Evolutionary conservation across 1,284 basidiomycete species (phyloP).

Genomic region (Neonothopanus nambi): DNA sequence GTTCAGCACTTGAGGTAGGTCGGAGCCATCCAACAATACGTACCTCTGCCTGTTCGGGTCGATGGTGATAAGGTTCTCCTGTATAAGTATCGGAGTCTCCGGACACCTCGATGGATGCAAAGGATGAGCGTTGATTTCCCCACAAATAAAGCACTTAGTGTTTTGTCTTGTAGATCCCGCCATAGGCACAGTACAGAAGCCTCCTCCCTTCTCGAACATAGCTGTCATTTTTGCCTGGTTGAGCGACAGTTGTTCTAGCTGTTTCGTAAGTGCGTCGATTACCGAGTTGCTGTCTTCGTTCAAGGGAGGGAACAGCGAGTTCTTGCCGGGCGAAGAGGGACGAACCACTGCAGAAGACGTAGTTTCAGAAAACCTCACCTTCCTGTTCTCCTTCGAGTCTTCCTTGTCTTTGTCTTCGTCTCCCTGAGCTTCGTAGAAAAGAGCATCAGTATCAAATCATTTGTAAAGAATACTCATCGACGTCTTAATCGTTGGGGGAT

Average conservation of each 20-base stretch:
- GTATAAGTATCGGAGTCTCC: background rate
- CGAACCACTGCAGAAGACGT: no score
- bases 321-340: no score
- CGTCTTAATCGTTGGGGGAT: background rate
- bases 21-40: background rate
- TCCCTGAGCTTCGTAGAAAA: background rate
- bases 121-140: background rate
- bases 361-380: no score
- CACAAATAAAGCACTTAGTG: background rate
- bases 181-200: no score
- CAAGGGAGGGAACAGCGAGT: no score
- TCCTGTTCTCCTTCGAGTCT: no score
- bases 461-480: background rate
- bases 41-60: background rate
- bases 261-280: no score
- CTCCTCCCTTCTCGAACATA: no score
- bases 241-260: no score
- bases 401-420: background rate
- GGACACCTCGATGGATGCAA: background rate
- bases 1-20: background rate
- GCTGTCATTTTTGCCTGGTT: no score
- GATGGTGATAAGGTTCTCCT: background rate
- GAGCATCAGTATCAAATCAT: background rate
- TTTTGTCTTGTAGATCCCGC: background rate
- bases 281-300: no score